Evolutionary conservation across 768 basidiomycete species (phyloP), one percentile per base, ranked within the genome.

Genomic region (Auricularia heimuer): DNA sequence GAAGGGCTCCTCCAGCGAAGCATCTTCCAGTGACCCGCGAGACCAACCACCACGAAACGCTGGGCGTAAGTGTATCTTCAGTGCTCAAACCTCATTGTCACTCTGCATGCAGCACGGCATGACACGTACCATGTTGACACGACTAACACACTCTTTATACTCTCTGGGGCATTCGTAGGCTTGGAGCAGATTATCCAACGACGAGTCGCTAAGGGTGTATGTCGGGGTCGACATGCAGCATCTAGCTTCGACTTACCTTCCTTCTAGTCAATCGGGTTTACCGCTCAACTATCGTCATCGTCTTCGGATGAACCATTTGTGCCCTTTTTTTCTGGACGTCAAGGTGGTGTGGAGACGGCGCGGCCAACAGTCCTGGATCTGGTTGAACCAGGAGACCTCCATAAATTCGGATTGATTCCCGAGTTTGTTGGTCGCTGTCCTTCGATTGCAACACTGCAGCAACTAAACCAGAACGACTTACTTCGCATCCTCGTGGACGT

Each of bases 341-440:
- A 51, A 51, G 47, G 47, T 6, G 47, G 47, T 6, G 11, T 3
- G 11, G 78, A 81, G 42, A 80, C 83, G 68, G 73, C 77, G n/a
- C 72, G 74, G n/a, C 74, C 75, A 6, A 85, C 84, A 66, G 71
- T 81, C 10, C 74, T 94, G 2, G 88, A 92, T 47, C 75, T 84
- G 44, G 85, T 90, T 16, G 90, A 94, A 68, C 89, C 90, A 24
- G 72, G 73, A 85, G 94, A 98, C 77, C 82, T 98, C 10, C 82
- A 90, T 3, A 85, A 87, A 81, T 97, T 89, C 67, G 94, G 94
- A 83, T 90, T 97, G 68, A 98, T 98, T 65, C 95, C 95, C 29
- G 95, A 98, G 76, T 98, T 98, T 70, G 83, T 96, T 62, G 93
- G 91, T 18, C 89, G 96, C 35, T 76, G 97, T n/a, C 95, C 95